These are phyloP conservation scores for Cryptosporidium tyzzeri DNA, from an alignment of 169 alveolate species.

Conservation along the genomic window DNA sequence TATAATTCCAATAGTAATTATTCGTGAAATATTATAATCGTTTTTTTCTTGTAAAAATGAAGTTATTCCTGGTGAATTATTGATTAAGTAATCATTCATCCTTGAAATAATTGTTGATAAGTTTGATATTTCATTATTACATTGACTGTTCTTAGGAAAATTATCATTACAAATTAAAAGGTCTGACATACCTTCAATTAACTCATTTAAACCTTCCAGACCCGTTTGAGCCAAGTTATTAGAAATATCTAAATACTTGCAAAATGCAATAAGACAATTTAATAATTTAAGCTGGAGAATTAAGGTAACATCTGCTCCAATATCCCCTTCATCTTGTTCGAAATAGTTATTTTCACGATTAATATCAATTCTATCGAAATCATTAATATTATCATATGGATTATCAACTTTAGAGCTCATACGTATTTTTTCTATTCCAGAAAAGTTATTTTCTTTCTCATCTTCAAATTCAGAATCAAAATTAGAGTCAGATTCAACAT, in stretches of 20 bases:
- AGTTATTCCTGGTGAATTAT: constrained; percentile 8
- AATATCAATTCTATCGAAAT: background rate
- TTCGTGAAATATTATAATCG: constrained; percentile 37
- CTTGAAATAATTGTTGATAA: constrained; percentile 14
- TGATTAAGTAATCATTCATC: constrained; percentile 16
- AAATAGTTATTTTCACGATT: background rate
- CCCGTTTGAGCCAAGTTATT: constrained; percentile 23
- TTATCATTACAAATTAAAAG: constrained; percentile 9
- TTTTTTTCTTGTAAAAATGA: background rate
- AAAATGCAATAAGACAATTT: constrained; percentile 19
- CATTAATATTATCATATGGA: no score
- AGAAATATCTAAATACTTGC: constrained; percentile 47
- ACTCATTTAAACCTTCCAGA: constrained; percentile 48
- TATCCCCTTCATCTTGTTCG: background rate
- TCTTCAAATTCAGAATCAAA: background rate
- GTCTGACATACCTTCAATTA: constrained; percentile 49
- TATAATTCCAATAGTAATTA: constrained; percentile 10
- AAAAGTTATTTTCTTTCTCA: constrained; percentile 63
- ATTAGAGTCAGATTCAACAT: background rate
- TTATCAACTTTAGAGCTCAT: background rate
- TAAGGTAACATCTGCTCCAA: background rate
- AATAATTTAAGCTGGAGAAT: constrained; percentile 46
- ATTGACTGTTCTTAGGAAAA: background rate
- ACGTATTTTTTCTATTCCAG: constrained; percentile 13
- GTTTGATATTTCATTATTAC: background rate